Evolutionary conservation across 768 basidiomycete species (phyloP), one percentile per base, ranked within the genome.

Genomic region (Lactarius vividus): DNA sequence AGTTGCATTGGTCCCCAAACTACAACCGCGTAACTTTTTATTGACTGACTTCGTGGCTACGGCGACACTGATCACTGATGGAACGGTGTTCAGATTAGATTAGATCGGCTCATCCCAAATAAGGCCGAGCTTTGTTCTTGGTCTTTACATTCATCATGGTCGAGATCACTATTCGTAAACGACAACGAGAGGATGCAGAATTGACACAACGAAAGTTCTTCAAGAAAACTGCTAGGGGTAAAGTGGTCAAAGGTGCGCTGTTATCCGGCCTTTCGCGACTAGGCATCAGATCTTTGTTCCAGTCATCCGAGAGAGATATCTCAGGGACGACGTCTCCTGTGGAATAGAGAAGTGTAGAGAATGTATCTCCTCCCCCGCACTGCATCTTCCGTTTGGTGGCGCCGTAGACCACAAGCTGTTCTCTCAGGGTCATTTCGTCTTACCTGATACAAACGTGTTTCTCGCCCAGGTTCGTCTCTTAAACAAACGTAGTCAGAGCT

Each of bases 361-460:
- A 57, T 97, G 96, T 71, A 59, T 77, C 3, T 75, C 73, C 31
- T 71, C 72, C 63, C 72, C 77, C 29, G 72, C 80, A n/a, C 74
- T 79, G 52, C 75, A 77, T 13, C 80, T 96, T 5, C 89, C 93
- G 23, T 71, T 75, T 26, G 73, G 78, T 4, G 93, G 93, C 8
- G 85, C 84, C 59, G 72, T 74, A 5, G 72, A 79, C 0, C 90
- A 95, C 75, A 75, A 79, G 31, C 68, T 75, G 0, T 90, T 84
- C 73, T 80, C 85, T 0, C 73, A 81, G 61, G 91, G 91, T 0
- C 92, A 96, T 72, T 95, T 87, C 73, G 75, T 98, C 31, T 78
- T 99, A 16, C 92, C 95, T 5, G 96, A 99, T 74, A 98, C 96
- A 20, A 99, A 99, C 76, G 86, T 97, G 18, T 93, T 97, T 72